Evolutionary conservation across 352 stramenopile genomes (phyloP), one percentile per base, ranked within the genome.

Genomic region (Pythium rishiriense): DNA sequence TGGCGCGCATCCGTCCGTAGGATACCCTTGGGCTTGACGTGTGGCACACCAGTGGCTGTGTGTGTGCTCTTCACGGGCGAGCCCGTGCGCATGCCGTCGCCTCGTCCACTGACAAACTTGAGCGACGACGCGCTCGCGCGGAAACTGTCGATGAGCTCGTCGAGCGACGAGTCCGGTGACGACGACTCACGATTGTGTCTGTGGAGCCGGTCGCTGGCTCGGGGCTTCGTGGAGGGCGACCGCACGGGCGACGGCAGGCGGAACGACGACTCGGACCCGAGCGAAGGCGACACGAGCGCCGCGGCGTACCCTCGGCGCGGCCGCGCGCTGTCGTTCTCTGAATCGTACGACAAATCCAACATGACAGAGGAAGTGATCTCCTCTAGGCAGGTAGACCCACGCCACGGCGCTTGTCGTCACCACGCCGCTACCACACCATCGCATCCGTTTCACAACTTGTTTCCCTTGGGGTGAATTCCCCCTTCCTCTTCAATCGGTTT

Each of bases 71-170:
- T 62, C 33, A 11, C 15, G 2, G 28, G 59, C 10, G 59, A 54
- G 6, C 0, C 10, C 9, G 42, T 26, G 0, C 29, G 33, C 8
- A 19, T 26, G 25, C 19, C 10, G 8, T 53, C 33, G 7, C n/a
- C n/a, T n/a, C 37, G 19, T 19, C 39, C 37, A 17, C 14, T 56
- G 14, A n/a, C 46, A 29, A 33, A 41, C 2, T 25, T 43, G 22
- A 65, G 28, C 11, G 58, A 68, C 7, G 68, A 65, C 11, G 74
- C 62, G 35, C 75, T 84, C 22, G 75, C 64, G 0, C 72, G 66
- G 46, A 88, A 88, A 29, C 69, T 68, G 15, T 68, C 74, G 58
- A 88, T 84, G 35, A 88, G 66, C 21, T 74, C 69, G 45, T 84
- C 74, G 10, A 88, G 66, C 19, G 79, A 87, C 24, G 65, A 61